A percentile compares a stretch with the other conserved stretches of the same genome.
Conservation (phyloP, 2,329 filamentous ascomycete species). For the Aureobasidium sp. region DNA sequence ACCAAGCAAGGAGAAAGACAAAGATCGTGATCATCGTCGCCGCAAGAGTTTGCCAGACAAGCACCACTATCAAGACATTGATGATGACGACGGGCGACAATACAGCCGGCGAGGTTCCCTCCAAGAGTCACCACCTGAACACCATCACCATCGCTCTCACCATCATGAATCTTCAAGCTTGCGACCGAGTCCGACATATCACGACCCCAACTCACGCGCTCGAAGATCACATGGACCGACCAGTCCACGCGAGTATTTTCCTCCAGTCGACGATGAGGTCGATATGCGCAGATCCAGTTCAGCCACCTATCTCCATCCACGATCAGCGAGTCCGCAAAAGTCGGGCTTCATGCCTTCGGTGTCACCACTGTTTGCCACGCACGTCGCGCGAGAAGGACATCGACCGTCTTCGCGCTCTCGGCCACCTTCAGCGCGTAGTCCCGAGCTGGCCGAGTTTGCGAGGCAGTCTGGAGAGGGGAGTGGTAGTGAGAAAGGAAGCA, state of each 20-base stretch:
- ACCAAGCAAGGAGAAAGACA: conserved; percentile 19
- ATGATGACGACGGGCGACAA: conserved; percentile 1
- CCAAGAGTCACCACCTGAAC: conserved; percentile 24
- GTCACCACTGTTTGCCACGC: conserved; percentile 41
- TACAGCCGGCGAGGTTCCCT: conserved; percentile 7
- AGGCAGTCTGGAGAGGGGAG: conserved; percentile 1
- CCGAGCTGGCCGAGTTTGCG: neutral
- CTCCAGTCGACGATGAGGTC: conserved; percentile 17
- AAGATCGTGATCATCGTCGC: conserved; percentile 14
- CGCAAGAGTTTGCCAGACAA: conserved; percentile 20
- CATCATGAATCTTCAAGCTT: conserved; percentile 26
- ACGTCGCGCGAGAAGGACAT: conserved; percentile 29
- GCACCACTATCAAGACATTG: conserved; percentile 22
- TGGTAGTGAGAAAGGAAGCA: conserved; percentile 5
- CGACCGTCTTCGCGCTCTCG: conserved; percentile 10
- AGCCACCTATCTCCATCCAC: conserved; percentile 19
- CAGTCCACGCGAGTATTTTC: conserved; percentile 27
- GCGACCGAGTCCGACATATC: neutral
- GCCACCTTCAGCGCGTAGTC: conserved; percentile 3
- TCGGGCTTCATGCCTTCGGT: conserved; percentile 38
- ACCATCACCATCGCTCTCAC: conserved; percentile 28
- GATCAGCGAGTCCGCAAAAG: conserved; percentile 19
- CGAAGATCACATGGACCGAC: neutral
- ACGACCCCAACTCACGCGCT: neutral
- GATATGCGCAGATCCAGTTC: conserved; percentile 17